Base-by-base conservation (phyloP, 139 green algal species). In the Micractinium conductrix region DNA sequence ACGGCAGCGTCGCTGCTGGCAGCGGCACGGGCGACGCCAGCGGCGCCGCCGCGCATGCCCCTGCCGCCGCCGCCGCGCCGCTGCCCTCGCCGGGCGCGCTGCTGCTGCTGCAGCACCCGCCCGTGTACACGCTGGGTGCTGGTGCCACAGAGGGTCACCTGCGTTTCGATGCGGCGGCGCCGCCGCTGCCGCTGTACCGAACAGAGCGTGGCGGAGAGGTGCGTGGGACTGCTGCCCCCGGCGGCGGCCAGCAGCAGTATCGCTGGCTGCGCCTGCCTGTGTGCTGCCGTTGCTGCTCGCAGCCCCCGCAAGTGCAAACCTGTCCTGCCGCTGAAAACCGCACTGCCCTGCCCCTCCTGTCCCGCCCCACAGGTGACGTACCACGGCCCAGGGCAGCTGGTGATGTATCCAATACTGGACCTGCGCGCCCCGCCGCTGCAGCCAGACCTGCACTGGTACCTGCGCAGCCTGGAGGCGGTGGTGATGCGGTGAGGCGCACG, bases 361-460 rank as follows among this genome's bases (percentile, higher is more conserved):
- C 1, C 17, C 45, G 5, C 9, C 73, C 38, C 0, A 22, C 83
- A 87, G 83, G 84, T 89, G 17, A 97, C 94, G 3, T 96, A 96
- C 62, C 94, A 97, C 85, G 93, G 94, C 17, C 94, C 94, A 3
- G 94, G 94, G 0, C 93, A 96, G 91, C 85, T 97, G 40, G 94
- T 97, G 44, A 21, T 95, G 79, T 97, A 97, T 58, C 94, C 94
- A 10, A 92, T 97, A 28, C 58, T 97, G 44, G 90, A 97, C 86
- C 86, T 96, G 60, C 71, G 50, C 35, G 53, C 28, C 30, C 35
- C 68, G 63, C 78, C 78, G 40, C 80, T 92, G 72, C 45, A 81
- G 53, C 74, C 60, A 35, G 94, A 97, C 85, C 85, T 97, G 76
- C 94, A 97, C 88, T 95, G 90, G 91, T 97, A 97, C 86, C 82